Percentiles rank a stretch among this genome's conserved stretches.
Evolutionary conservation across 139 green algal genomes (phyloP).

Genomic region (Chlamydomonas incerta): DNA sequence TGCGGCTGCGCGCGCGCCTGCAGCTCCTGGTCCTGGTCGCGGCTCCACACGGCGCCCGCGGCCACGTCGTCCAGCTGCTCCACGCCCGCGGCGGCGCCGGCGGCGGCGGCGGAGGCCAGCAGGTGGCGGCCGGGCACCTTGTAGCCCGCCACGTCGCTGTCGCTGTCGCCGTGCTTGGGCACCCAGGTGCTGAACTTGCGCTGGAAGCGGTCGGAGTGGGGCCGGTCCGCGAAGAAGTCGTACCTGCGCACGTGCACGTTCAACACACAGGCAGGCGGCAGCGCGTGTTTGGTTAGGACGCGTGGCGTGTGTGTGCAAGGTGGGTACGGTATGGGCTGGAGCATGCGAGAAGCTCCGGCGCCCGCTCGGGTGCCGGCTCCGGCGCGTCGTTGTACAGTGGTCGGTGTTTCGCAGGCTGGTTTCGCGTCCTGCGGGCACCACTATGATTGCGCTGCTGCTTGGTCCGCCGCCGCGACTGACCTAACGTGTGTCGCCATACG

Average conservation of each 20-base stretch:
- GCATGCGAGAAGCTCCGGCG: too few relatives aligned
- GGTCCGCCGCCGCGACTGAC: too few relatives aligned
- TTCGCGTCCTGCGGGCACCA: too few relatives aligned
- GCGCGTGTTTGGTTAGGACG: conserved; percentile 53
- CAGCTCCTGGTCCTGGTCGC: neutral
- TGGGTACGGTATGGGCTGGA: too few relatives aligned
- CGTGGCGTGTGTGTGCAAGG: neutral
- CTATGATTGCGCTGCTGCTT: too few relatives aligned
- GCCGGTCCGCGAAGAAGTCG: conserved; percentile 74
- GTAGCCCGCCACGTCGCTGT: conserved; percentile 15
- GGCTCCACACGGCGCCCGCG: neutral
- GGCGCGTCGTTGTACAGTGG: too few relatives aligned
- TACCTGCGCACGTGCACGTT: conserved; percentile 86
- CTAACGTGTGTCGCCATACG: too few relatives aligned
- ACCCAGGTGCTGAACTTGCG: conserved; percentile 41
- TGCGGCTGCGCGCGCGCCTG: neutral
- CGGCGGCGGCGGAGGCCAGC: conserved; percentile 55
- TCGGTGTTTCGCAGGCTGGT: too few relatives aligned
- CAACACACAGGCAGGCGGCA: conserved; percentile 57
- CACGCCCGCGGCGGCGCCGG: conserved; percentile 31
- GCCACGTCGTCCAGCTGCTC: neutral
- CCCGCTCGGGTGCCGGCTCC: too few relatives aligned
- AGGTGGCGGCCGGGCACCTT: conserved; percentile 14
- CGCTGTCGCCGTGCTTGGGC: conserved; percentile 24
- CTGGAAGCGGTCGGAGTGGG: conserved; percentile 68